A percentile compares a stretch with the other conserved stretches of the same genome.
Evolutionary conservation across 2,329 filamentous ascomycete genomes (phyloP).

Genomic region (Aspergillus flavus): DNA sequence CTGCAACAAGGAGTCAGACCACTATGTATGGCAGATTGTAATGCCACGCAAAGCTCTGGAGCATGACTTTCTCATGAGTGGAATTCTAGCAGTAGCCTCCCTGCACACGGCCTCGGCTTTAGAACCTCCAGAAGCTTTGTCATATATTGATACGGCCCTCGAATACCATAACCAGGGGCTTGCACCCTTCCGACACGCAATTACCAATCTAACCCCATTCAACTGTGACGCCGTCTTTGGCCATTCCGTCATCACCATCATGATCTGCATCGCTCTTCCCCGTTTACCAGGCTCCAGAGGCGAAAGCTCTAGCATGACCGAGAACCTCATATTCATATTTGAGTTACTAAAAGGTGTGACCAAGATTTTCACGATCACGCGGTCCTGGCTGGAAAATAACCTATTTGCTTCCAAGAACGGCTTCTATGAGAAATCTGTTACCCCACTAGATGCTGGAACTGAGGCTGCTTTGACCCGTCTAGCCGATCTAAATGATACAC

Average conservation of each 20-base stretch:
- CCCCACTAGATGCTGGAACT: slow-evolving; percentile 28
- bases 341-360: slow-evolving; percentile 39
- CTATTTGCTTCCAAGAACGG: slow-evolving; percentile 50
- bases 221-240: slow-evolving; percentile 44
- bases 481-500: slow-evolving; percentile 31
- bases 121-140: slow-evolving; percentile 31
- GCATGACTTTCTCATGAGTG: slow-evolving; percentile 46
- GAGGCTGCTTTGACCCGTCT: slow-evolving; percentile 32
- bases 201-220: slow-evolving; percentile 36
- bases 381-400: slow-evolving; percentile 52
- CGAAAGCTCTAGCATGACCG: slow-evolving; percentile 34
- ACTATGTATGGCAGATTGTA: slow-evolving; percentile 43
- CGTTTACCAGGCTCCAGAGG: slow-evolving; percentile 33
- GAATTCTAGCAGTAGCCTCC: slow-evolving; percentile 43
- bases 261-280: slow-evolving; percentile 40
- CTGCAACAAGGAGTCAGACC: slow-evolving; percentile 32
- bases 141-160: slow-evolving; percentile 40
- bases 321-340: slow-evolving; percentile 40
- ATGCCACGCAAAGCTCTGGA: slow-evolving; percentile 44
- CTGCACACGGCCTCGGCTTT: slow-evolving; percentile 42
- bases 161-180: slow-evolving; percentile 41
- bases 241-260: slow-evolving; percentile 40
- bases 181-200: slow-evolving; percentile 36
- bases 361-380: slow-evolving; percentile 36
- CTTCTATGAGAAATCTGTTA: slow-evolving; percentile 47